These are phyloP conservation scores for Cystobasidium sp. DNA, from an alignment of 1,284 basidiomycete genomes.

Conservation along the genomic window DNA sequence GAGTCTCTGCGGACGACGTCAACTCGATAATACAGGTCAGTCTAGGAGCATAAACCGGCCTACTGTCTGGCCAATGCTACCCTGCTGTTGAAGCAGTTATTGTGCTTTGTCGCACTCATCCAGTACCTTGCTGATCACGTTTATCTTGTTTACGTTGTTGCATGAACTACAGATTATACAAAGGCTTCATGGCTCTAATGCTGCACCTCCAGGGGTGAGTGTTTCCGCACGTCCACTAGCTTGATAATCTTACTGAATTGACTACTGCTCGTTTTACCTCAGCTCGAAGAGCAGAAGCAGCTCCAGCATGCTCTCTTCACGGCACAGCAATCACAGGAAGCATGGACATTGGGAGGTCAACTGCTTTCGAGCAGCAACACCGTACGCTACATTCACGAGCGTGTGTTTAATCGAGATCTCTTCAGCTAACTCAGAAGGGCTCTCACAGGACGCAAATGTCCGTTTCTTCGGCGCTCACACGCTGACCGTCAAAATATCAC, in stretches of 20 bases:
- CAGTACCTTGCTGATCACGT: constrained; percentile 6
- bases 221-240: neutral
- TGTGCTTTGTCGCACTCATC: neutral
- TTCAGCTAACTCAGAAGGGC: too few species aligned
- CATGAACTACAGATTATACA: constrained; percentile 29
- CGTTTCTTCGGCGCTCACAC: constrained; percentile 54
- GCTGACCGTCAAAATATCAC: constrained; percentile 49
- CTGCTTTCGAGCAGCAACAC: constrained; percentile 12
- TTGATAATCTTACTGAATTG: neutral
- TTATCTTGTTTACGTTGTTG: neutral
- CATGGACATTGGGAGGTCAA: constrained; percentile 34
- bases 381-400: neutral
- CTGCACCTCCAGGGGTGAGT: constrained; percentile 17
- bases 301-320: constrained; percentile 42
- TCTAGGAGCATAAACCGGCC: too few species aligned
- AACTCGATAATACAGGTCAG: constrained; percentile 11
- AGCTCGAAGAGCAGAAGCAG: constrained; percentile 41
- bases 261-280: neutral
- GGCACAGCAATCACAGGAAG: constrained; percentile 37
- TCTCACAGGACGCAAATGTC: constrained; percentile 42
- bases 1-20: neutral
- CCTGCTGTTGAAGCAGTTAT: neutral
- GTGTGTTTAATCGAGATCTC: neutral
- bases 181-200: constrained; percentile 21
- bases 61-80: too few species aligned